Percentiles rank a stretch among this genome's conserved stretches.
Conservation (phyloP, 768 basidiomycete species). For the Gautieria morchelliformis region DNA sequence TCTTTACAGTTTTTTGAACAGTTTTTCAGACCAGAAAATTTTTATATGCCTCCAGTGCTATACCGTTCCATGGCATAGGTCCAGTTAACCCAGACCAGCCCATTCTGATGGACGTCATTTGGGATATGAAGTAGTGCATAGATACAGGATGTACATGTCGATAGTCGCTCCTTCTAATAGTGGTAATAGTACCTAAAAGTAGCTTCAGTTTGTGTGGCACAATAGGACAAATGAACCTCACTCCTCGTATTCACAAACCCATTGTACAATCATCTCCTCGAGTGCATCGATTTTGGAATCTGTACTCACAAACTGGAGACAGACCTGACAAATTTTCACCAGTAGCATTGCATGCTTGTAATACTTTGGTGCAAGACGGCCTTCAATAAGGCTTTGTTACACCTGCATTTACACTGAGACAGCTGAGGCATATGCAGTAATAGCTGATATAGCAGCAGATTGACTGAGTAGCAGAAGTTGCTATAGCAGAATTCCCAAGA, state of each 20-base stretch:
- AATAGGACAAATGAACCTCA: background rate
- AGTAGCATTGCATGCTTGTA: conserved; percentile 19
- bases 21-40: too few relatives aligned
- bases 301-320: conserved; percentile 15
- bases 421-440: background rate
- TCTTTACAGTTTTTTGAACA: too few relatives aligned
- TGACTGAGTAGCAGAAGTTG: too few relatives aligned
- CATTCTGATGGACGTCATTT: background rate
- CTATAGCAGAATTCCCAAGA: too few relatives aligned
- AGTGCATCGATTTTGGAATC: conserved; percentile 10
- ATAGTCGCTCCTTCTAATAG: background rate
- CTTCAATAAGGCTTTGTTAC: conserved; percentile 1
- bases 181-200: background rate
- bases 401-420: background rate
- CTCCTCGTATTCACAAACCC: conserved; percentile 12
- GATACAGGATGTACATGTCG: background rate
- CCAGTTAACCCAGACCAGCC: conserved; percentile 7
- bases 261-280: conserved; percentile 9
- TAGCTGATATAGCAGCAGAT: too few relatives aligned
- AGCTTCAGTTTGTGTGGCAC: background rate
- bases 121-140: background rate
- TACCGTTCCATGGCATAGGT: conserved; percentile 25
- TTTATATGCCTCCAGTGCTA: too few relatives aligned
- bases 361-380: conserved; percentile 13
- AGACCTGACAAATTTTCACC: conserved; percentile 15